Percentiles rank a stretch among this genome's conserved stretches.
phyloP scores from a whole-genome alignment of 495 filamentous ascomycete genomes.

The Daldinia loculata region DNA sequence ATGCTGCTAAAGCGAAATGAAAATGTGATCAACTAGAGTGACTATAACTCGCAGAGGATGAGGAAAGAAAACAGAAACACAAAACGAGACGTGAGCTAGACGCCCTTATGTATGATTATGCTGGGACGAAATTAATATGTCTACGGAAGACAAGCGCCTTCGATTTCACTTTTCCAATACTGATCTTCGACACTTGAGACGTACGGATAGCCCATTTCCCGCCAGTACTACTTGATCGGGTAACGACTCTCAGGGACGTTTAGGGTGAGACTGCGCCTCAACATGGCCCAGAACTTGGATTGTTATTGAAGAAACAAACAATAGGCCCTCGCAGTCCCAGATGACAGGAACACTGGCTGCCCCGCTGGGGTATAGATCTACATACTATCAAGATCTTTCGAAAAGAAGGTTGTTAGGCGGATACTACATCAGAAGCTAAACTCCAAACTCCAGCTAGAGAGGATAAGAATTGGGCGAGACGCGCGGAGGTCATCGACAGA shows the following conservation, averaged over 20 bases:
- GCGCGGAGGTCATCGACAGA: slow-evolving; percentile 13
- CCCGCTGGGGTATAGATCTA: slow-evolving; percentile 27
- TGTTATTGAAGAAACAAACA: slow-evolving; percentile 31
- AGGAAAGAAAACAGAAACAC: slow-evolving; percentile 15
- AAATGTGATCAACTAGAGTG: slow-evolving; percentile 37
- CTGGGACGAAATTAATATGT: slow-evolving; percentile 15
- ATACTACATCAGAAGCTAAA: slow-evolving; percentile 16
- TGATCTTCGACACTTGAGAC: slow-evolving; percentile 39
- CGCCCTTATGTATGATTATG: slow-evolving; percentile 29
- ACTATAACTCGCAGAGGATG: slow-evolving; percentile 34
- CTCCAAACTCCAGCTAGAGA: background rate
- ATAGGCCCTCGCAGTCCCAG: slow-evolving; percentile 20
- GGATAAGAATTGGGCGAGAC: slow-evolving; percentile 28
- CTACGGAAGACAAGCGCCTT: slow-evolving; percentile 21
- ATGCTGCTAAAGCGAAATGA: slow-evolving; percentile 41
- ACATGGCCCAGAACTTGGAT: slow-evolving; percentile 15
- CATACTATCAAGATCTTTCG: slow-evolving; percentile 14
- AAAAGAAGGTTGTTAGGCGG: slow-evolving; percentile 39
- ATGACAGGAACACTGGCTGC: slow-evolving; percentile 29
- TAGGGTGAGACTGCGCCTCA: slow-evolving; percentile 24
- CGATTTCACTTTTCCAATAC: slow-evolving; percentile 11
- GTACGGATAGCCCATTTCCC: slow-evolving; percentile 30
- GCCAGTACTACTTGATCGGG: slow-evolving; percentile 26
- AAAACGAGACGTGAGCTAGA: slow-evolving; percentile 3
- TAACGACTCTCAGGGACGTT: slow-evolving; percentile 19